Percentiles rank a stretch among this genome's conserved stretches.
phyloP scores from a whole-genome alignment of 495 filamentous ascomycete genomes.

The Amniculicola lignicola region DNA sequence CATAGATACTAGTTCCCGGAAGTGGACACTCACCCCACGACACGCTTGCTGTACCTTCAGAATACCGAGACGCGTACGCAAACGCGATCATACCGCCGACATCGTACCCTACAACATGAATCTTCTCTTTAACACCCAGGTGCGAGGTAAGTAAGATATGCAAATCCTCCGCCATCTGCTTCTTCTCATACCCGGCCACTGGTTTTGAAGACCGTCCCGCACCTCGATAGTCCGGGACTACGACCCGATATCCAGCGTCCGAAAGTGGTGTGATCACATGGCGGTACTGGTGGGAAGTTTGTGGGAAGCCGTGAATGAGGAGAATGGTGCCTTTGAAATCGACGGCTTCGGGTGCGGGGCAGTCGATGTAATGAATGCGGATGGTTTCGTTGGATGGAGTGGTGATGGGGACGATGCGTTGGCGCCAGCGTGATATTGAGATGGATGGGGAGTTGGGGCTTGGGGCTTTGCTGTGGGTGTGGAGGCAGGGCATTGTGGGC shows the following conservation, averaged over 20 bases:
- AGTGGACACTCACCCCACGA: slow-evolving; percentile 50
- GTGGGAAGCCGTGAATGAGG: slow-evolving; percentile 45
- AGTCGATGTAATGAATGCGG: slow-evolving; percentile 27
- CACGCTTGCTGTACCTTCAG: slow-evolving; percentile 38
- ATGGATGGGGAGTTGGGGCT: no score
- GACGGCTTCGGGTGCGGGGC: neutral
- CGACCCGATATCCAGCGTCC: slow-evolving; percentile 44
- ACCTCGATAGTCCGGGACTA: slow-evolving; percentile 49
- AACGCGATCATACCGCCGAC: slow-evolving; percentile 50
- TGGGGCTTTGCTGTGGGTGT: no score
- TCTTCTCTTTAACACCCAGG: slow-evolving; percentile 39
- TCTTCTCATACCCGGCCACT: slow-evolving; percentile 41
- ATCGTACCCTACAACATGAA: slow-evolving; percentile 50
- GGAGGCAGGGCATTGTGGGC: no score
- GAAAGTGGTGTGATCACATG: slow-evolving; percentile 45
- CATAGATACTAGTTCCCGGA: slow-evolving; percentile 42
- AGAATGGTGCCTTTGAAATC: slow-evolving; percentile 32
- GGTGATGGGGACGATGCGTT: slow-evolving; percentile 10
- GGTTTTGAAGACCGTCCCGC: slow-evolving; percentile 46
- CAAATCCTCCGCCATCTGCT: slow-evolving; percentile 41
- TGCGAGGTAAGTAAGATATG: slow-evolving; percentile 33
- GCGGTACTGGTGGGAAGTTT: slow-evolving; percentile 49
- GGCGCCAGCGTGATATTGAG: slow-evolving; percentile 12
- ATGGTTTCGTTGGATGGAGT: slow-evolving; percentile 7
- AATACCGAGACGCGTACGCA: slow-evolving; percentile 41